These are phyloP conservation scores for Usnea hakonensis DNA, from an alignment of 495 filamentous ascomycete species.

Conservation along the genomic window DNA sequence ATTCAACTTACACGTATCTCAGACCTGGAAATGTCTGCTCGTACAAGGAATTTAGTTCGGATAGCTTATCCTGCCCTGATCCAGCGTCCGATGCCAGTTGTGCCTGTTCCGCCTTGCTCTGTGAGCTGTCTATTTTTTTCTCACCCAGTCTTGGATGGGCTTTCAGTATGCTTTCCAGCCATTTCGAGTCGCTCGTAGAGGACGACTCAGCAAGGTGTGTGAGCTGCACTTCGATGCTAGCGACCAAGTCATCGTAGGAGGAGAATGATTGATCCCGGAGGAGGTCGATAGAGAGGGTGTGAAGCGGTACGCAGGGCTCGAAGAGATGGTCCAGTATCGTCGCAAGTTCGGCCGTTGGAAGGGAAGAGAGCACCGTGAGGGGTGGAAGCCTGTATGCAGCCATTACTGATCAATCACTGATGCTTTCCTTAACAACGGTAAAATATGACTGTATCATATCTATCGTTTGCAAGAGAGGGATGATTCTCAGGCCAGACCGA, in stretches of 20 bases:
- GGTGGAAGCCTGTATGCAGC: slow-evolving; percentile 38
- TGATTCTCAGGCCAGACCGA: too few species aligned
- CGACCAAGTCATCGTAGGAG: slow-evolving; percentile 53
- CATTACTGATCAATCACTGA: slow-evolving; percentile 5
- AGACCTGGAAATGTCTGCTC: slow-evolving; percentile 76
- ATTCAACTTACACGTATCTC: slow-evolving; percentile 64
- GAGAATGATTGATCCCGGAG: slow-evolving; percentile 56
- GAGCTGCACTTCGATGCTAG: slow-evolving; percentile 49
- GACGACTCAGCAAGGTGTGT: slow-evolving; percentile 45
- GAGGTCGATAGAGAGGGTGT: slow-evolving; percentile 58
- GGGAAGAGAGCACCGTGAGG: slow-evolving; percentile 42
- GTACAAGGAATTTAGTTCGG: slow-evolving; percentile 68
- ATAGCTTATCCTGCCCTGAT: slow-evolving; percentile 51
- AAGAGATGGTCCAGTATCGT: slow-evolving; percentile 75
- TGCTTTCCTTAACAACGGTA: neutral
- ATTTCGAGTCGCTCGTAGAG: slow-evolving; percentile 45
- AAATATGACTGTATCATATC: neutral
- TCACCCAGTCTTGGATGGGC: slow-evolving; percentile 83
- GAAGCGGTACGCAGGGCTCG: slow-evolving; percentile 71
- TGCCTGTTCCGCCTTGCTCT: slow-evolving; percentile 73
- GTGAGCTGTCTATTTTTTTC: slow-evolving; percentile 65
- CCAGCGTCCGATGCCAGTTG: slow-evolving; percentile 49
- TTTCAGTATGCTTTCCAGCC: slow-evolving; percentile 65
- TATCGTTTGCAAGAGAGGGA: neutral
- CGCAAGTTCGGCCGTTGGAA: slow-evolving; percentile 49